Evolutionary conservation across 306 rosid genomes (phyloP), one percentile per base, ranked within the genome.

Genomic region (Urtica urens): DNA sequence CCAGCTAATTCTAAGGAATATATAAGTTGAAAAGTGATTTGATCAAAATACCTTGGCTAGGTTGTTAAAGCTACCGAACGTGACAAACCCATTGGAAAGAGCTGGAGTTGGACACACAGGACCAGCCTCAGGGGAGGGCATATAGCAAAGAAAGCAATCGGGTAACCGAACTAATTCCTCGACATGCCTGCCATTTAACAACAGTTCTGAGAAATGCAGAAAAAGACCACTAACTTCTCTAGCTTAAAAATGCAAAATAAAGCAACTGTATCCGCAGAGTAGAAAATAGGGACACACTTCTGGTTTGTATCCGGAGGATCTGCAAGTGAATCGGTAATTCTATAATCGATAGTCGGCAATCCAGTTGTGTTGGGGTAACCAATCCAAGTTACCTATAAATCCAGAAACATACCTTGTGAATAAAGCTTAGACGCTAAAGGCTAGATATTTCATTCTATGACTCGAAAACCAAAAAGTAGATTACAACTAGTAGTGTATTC

Each of bases 351-450:
- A 15, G 96, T 53, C 45, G 96, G 96, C 77, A 90, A 82, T 49
- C 99, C 99, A 44, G 99, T 90, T 45, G 99, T 90, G 71, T 90
- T 90, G 26, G 99, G 99, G 64, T 90, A 90, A 46, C 99, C 99
- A 64, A 90, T 90, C 99, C 99, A 90, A 60, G 96, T 85, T 46
- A 82, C 99, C 99, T 90, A 65, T 47, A 60, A 10, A 58, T 55
- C 59, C 63, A 58, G 60, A 43, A 78, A 30, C 10, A 25, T 10
- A 30, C 14, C 14, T 30, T 34, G 47, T 18, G 46, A n/a, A n/a
- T n/a, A n/a, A n/a, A n/a, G n/a, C n/a, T n/a, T n/a, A n/a, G n/a
- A n/a, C n/a, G n/a, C n/a, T n/a, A n/a, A n/a, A n/a, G n/a, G n/a
- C n/a, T n/a, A n/a, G n/a, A n/a, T n/a, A n/a, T n/a, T n/a, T n/a